Evolutionary conservation across 2,329 filamentous ascomycete species (phyloP), one percentile per base, ranked within the genome.

Genomic region (Xylaria sp.): DNA sequence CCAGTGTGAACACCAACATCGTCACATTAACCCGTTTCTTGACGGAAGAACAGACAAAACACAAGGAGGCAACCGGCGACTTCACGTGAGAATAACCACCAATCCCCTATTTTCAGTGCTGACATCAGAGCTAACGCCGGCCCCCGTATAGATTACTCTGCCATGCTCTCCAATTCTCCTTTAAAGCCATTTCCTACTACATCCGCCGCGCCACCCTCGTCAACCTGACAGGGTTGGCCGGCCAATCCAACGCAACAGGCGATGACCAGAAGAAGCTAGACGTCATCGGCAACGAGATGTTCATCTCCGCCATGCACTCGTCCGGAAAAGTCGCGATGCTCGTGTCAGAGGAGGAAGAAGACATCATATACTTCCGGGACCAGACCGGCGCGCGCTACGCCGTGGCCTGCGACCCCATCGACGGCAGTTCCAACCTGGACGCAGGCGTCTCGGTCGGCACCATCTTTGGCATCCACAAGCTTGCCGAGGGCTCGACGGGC

Each of bases 181-280:
- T 99, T 88, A 99, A 99, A 82, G 96, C 91, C 67, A 99, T 99
- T 76, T 91, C 94, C 70, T 96, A 97, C 83, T 99, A 97, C 82
- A 99, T 99, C 76, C 92, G 93, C 71, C 89, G 94, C 75, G 92
- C 93, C 42, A 93, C 91, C 23, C 81, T 99, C 66, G 93, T 97
- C 79, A 96, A 96, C 81, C 85, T 99, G 63, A 95, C 91, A 55
- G 94, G 94, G 63, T 86, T 99, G 53, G 94, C 94, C 63, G 94
- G 94, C 61, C 94, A 93, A 62, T 91, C 92, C 67, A 99, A 99
- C 79, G 91, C 83, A 57, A 97, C 94, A 2, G 94, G 94, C 66
- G 94, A 99, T 76, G 94, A 97, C 75, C 94, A 99, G 76, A 99
- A 99, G 86, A 99, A 99, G 80, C 90, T 99, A 64, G 94, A 99